Evolutionary conservation across 208 protist genomes (phyloP).

Genomic region (Acanthamoeba triangularis): DNA sequence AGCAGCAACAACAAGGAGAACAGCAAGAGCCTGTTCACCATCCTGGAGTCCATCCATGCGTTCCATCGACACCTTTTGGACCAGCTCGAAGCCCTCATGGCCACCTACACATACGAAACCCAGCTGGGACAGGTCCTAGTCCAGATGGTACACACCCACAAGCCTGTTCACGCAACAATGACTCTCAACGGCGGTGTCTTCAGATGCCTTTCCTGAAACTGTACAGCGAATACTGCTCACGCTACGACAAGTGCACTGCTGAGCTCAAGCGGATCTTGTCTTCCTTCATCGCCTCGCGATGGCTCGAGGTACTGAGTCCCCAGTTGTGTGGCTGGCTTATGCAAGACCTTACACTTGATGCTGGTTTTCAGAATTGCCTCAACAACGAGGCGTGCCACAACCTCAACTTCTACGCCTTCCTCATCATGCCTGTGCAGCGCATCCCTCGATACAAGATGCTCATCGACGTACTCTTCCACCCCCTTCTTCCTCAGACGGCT

Average conservation of each 20-base stretch:
- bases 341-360: too few species aligned
- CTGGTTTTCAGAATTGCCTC: too few species aligned
- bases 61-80: neutral
- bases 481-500: too few species aligned
- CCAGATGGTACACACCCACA: neutral
- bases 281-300: neutral
- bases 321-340: too few species aligned
- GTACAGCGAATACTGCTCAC: constrained; percentile 16
- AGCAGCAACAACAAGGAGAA: neutral
- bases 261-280: neutral
- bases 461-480: too few species aligned
- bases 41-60: neutral
- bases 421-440: constrained; percentile 87
- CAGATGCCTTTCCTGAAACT: constrained; percentile 20
- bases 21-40: neutral
- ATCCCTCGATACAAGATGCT: constrained; percentile 87
- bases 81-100: neutral
- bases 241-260: neutral
- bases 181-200: too few species aligned
- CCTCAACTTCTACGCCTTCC: constrained; percentile 81
- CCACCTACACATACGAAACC: neutral
- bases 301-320: neutral
- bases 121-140: neutral
- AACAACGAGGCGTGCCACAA: too few species aligned
- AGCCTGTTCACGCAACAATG: neutral